These are phyloP conservation scores for Coniochaeta hoffmannii DNA, from an alignment of 2,329 filamentous ascomycete genomes.

Conservation along the genomic window DNA sequence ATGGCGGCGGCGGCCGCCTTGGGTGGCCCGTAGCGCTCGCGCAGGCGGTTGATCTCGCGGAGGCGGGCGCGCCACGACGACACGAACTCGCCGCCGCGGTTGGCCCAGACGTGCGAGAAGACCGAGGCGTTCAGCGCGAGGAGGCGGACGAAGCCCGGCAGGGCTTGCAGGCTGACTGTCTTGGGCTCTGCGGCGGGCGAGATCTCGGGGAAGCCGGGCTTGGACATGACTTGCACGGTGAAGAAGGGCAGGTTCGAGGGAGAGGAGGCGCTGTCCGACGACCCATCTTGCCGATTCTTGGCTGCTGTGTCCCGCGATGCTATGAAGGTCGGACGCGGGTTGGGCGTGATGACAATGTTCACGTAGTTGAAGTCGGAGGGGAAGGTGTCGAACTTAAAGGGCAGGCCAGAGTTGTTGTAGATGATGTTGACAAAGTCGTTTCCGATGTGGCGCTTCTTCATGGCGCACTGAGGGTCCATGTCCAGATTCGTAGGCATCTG, in stretches of 20 bases:
- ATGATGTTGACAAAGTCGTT: constrained; percentile 98
- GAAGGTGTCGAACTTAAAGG: constrained; percentile 86
- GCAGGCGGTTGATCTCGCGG: constrained; percentile 73
- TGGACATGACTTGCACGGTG: constrained; percentile 82
- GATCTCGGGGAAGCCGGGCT: constrained; percentile 82
- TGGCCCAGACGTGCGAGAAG: constrained; percentile 85
- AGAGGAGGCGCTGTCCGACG: constrained; percentile 18
- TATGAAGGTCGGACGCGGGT: constrained; percentile 70
- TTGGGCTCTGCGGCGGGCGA: constrained; percentile 86
- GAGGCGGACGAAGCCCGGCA: constrained; percentile 80
- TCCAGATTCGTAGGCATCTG: constrained; percentile 91
- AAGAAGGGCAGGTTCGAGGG: constrained; percentile 51
- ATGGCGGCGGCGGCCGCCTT: constrained; percentile 29
- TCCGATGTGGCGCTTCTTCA: constrained; percentile 92
- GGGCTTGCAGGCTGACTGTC: constrained; percentile 73
- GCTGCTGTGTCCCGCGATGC: constrained; percentile 44
- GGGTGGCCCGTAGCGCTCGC: constrained; percentile 56
- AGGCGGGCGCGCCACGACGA: constrained; percentile 87
- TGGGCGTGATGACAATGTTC: constrained; percentile 90
- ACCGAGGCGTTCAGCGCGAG: constrained; percentile 90
- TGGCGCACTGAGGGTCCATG: constrained; percentile 65
- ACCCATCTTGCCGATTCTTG: constrained; percentile 16
- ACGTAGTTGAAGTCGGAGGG: constrained; percentile 95
- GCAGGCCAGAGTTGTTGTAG: constrained; percentile 90
- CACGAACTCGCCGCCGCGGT: constrained; percentile 70